Evolutionary conservation across 2,329 filamentous ascomycete genomes (phyloP).

Genomic region (Pseudogymnoascus sp.): DNA sequence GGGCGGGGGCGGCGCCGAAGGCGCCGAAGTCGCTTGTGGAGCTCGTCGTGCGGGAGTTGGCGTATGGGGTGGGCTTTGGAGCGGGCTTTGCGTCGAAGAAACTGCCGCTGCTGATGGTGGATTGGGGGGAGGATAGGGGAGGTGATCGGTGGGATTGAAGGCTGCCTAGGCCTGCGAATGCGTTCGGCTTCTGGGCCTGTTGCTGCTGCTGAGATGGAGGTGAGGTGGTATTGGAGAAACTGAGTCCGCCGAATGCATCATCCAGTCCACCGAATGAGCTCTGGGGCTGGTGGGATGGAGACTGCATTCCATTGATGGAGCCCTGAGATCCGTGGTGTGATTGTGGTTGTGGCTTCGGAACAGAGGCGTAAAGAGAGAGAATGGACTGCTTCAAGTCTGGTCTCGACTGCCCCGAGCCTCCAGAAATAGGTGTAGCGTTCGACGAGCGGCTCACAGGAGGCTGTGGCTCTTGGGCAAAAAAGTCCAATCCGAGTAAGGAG

Average conservation of each 20-base stretch:
- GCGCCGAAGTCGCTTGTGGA: conserved; percentile 57
- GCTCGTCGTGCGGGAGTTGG: conserved; percentile 45
- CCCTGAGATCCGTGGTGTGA: conserved; percentile 50
- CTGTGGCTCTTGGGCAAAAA: conserved; percentile 66
- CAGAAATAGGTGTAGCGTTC: conserved; percentile 64
- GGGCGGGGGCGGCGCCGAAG: conserved; percentile 40
- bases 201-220: conserved; percentile 30
- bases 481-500: conserved; percentile 86
- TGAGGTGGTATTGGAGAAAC: conserved; percentile 48
- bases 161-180: conserved; percentile 44
- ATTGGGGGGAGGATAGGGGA: conserved; percentile 41
- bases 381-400: conserved; percentile 97
- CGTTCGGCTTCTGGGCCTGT: conserved; percentile 34
- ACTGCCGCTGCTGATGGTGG: conserved; percentile 53
- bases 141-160: conserved; percentile 34
- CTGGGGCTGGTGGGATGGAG: conserved; percentile 45
- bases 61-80: conserved; percentile 31
- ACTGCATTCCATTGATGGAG: conserved; percentile 62
- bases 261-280: conserved; percentile 51
- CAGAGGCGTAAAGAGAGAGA: conserved; percentile 83
- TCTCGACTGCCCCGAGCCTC: conserved; percentile 60
- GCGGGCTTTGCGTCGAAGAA: conserved; percentile 74
- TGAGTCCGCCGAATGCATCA: conserved; percentile 72
- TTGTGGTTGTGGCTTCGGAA: conserved; percentile 65
- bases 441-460: conserved; percentile 71